Evolutionary conservation across 768 basidiomycete genomes (phyloP).

Genomic region (Mycena albidolilacea): DNA sequence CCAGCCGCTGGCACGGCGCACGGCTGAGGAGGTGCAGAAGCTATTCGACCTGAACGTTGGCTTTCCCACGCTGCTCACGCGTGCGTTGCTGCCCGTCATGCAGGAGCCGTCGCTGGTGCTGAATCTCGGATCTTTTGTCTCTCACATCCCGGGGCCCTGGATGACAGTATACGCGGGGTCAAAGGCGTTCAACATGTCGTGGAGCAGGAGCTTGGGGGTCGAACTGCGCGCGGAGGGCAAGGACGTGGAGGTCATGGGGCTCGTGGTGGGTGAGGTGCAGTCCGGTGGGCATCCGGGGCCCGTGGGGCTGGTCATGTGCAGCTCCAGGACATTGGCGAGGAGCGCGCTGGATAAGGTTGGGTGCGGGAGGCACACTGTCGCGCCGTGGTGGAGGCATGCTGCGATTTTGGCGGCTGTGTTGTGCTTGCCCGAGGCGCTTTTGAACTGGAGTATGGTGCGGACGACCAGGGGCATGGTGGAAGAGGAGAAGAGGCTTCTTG

Average conservation of each 20-base stretch:
- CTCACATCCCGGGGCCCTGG: conserved; percentile 2
- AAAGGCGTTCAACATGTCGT: conserved; percentile 18
- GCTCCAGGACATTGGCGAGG: conserved; percentile 9
- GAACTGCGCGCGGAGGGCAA: conserved; percentile 15
- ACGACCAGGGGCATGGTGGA: background rate
- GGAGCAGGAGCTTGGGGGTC: background rate
- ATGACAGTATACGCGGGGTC: conserved; percentile 18
- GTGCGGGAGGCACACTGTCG: conserved; percentile 16
- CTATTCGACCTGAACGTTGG: conserved; percentile 21
- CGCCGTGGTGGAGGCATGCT: conserved; percentile 19
- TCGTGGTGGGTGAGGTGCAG: conserved; percentile 21
- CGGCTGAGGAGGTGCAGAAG: background rate
- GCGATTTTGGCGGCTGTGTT: background rate
- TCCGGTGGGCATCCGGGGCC: background rate
- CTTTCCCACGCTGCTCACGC: conserved; percentile 19
- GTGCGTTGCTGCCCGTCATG: conserved; percentile 15
- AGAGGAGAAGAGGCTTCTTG: conserved; percentile 6
- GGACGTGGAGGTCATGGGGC: conserved; percentile 17
- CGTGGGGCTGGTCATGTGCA: conserved; percentile 3
- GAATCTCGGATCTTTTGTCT: conserved; percentile 23
- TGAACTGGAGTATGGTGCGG: conserved; percentile 12
- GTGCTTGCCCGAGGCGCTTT: conserved; percentile 4
- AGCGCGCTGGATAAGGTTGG: conserved; percentile 19
- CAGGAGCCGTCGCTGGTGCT: conserved; percentile 13
- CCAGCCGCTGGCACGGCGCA: background rate